Evolutionary conservation across 1,284 basidiomycete species (phyloP), one percentile per base, ranked within the genome.

Genomic region (Stygiomarasmius scandens): DNA sequence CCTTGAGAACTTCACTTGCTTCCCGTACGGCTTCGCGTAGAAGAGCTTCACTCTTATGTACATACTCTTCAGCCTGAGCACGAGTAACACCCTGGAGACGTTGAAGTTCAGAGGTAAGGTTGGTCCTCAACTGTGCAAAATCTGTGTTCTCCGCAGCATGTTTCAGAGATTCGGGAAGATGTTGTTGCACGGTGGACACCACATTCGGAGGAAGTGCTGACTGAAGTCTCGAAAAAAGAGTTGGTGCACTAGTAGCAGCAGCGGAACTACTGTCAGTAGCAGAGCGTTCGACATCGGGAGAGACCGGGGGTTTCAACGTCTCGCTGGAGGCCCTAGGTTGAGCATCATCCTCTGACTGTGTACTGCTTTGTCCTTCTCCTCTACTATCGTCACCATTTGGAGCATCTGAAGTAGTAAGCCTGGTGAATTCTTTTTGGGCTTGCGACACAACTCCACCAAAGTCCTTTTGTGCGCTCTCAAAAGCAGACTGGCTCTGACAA

Each of bases 61-160:
- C 90, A 62, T 94, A 89, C 67, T 91, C 92, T 70, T 93, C 92
- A 2, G 92, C 90, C 66, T 93, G 90, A 14, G 83, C 80, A 43
- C 84, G 78, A 46, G 89, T 90, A 27, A 88, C 79, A 16, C 82
- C 89, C 64, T 90, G 87, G 25, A 91, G 82, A 36, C 86, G 82
- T 60, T 87, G 84, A 52, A 95, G 83, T 69, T 93, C 92, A 41
- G 79, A 74, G 9, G 85, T 76, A 34, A 94, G 76, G 24, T 84
- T 86, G 29, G 76, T 77, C 54, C 87, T 82, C 57, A 94, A 72
- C 48, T 88, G 83, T 1, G 81, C 77, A 20, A 92, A 74, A 63
- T 92, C 90, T 41, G 91, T 77, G 52, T 82, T 82, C 52, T 83
- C 78, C 43, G 84, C 80, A 46, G 83, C 81, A 61, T 87, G 77